Evolutionary conservation across 192 early-diverging fungal species (phyloP).

Genomic region (Backusella sp.): DNA sequence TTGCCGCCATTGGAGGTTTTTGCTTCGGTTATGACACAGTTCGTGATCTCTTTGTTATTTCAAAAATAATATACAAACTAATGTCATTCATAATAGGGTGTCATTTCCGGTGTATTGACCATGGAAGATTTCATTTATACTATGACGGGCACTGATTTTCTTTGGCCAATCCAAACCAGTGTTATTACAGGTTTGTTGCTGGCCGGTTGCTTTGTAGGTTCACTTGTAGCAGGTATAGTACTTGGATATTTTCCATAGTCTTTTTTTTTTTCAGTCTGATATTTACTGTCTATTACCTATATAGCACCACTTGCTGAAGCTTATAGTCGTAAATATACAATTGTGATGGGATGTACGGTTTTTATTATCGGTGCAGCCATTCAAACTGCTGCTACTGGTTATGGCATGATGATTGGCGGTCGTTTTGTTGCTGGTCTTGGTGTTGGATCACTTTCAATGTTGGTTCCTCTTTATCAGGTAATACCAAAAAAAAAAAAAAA

Average conservation of each 20-base stretch:
- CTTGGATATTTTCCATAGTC: background rate
- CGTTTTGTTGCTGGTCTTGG: conserved; percentile 73
- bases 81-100: conserved; percentile 32
- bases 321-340: conserved; percentile 63
- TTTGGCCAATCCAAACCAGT: conserved; percentile 16
- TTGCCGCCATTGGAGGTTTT: conserved; percentile 59
- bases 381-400: conserved; percentile 57
- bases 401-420: conserved; percentile 66
- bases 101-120: conserved; percentile 62
- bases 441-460: conserved; percentile 31
- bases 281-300: background rate
- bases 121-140: conserved; percentile 47
- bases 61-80: background rate
- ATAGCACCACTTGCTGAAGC: conserved; percentile 15
- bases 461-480: conserved; percentile 31
- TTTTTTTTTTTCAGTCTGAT: background rate
- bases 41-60: background rate
- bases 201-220: conserved; percentile 71
- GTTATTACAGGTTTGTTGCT: conserved; percentile 61
- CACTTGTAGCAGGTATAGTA: conserved; percentile 51
- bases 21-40: conserved; percentile 68
- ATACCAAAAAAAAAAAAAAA: background rate
- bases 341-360: conserved; percentile 60
- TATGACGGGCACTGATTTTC: conserved; percentile 16
- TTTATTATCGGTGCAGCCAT: conserved; percentile 76